Base-by-base conservation (phyloP, 1,284 basidiomycete genomes). In the Malassezia arunalokei region DNA sequence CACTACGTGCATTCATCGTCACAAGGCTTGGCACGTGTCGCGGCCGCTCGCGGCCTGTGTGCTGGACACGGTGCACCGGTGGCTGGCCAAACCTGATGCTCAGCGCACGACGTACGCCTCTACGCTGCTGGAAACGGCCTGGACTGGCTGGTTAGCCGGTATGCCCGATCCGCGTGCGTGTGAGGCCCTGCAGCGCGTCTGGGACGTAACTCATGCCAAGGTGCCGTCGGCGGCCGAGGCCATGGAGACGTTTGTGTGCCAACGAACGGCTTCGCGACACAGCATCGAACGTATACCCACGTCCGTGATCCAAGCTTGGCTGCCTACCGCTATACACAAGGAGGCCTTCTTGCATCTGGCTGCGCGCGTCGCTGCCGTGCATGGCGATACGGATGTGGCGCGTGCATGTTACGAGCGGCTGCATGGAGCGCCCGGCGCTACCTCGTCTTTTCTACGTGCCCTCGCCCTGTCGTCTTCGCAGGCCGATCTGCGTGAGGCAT, bases 391-490 rank as follows among this genome's bases (percentile, higher is more conserved):
- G 17, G 43, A 11, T 8, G 32, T 20, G 3, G 53, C 48, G 29
- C 29, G 37, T 5, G 30, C 17, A 3, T 55, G 48, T 41, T 49
- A 35, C 31, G 35, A 33, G 5, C 27, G n/a, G n/a, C 43, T 55
- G 6, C 40, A n/a, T 15, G 35, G 20, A 20, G 33, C 11, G 11
- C 11, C 33, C 15, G 33, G 33, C 11, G 32, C 43, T 14, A 45
- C 37, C 17, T 38, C 43, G n/a, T 40, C 53, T 15, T 41, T 55
- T 3, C 53, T 55, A 0, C 53, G 49, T 7, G 47, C 53, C 12
- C 42, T 50, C n/a, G 47, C 53, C 5, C 30, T 33, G 15, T 46
- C 48, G 29, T 37, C 43, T 9, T 20, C 44, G 14, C 28, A 33
- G 6, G 41, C 39, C 5, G 47, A 55, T 17, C 12, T 55, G 7